A percentile compares a stretch with the other conserved stretches of the same genome.
Conservation (phyloP, 305 asterid species). For the Fraxinus xanthoxyloides region DNA sequence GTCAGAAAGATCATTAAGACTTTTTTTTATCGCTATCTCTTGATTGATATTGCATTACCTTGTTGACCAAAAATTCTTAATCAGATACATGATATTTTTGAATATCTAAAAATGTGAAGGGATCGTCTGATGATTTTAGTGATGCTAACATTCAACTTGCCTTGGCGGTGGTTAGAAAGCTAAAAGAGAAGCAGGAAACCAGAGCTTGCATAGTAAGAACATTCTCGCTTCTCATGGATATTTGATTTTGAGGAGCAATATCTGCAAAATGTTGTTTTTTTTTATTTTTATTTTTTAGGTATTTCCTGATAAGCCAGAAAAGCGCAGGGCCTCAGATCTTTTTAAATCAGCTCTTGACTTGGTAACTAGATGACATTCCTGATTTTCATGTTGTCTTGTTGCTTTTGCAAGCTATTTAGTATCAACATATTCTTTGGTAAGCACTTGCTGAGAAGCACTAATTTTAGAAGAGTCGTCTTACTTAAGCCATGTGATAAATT, state of each 20-base stretch:
- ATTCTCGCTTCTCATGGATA: constrained; percentile 14
- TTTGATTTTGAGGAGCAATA: constrained; percentile 2
- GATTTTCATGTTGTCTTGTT: neutral
- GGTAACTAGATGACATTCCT: constrained; percentile 44
- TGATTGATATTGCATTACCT: constrained; percentile 8
- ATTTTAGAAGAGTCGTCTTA: neutral
- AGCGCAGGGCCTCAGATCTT: constrained; percentile 84
- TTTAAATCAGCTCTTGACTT: constrained; percentile 80
- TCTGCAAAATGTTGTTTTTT: neutral
- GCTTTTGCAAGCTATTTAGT: neutral
- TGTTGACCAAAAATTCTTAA: constrained; percentile 13
- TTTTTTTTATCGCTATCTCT: neutral
- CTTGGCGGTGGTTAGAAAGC: constrained; percentile 73
- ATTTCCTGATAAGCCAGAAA: constrained; percentile 94
- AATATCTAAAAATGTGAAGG: constrained; percentile 55
- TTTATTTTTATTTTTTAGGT: constrained; percentile 45
- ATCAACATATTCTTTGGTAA: neutral
- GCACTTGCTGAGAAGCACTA: constrained; percentile 3
- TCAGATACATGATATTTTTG: constrained; percentile 18
- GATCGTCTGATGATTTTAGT: constrained; percentile 89
- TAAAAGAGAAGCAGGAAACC: constrained; percentile 78
- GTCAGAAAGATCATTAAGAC: neutral
- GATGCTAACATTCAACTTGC: constrained; percentile 98
- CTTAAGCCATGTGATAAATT: neutral
- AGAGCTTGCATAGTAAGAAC: constrained; percentile 82